Evolutionary conservation across 2,329 filamentous ascomycete genomes (phyloP).

Genomic region (Penicillium crustosum): DNA sequence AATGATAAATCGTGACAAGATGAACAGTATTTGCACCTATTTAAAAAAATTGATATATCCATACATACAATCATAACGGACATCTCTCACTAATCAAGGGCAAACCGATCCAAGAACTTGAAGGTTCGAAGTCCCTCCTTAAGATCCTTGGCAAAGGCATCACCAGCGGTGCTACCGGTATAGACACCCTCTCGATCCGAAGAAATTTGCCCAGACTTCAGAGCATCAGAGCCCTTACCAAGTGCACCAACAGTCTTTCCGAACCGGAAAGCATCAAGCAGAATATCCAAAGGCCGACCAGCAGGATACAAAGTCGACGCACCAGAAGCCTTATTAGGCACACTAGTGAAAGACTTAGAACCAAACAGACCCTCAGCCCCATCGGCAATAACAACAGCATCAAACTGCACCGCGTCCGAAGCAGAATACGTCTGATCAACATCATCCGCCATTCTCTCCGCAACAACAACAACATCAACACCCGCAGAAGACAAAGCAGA

Average conservation of each 20-base stretch:
- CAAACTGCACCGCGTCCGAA: slow-evolving; percentile 54
- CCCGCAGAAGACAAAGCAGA: slow-evolving; percentile 42
- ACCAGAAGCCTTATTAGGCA: slow-evolving; percentile 29
- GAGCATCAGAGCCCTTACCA: slow-evolving; percentile 46
- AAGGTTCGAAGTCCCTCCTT: slow-evolving; percentile 62
- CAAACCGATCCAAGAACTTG: slow-evolving; percentile 65
- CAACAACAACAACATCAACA: slow-evolving; percentile 61
- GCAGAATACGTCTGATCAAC: slow-evolving; percentile 65
- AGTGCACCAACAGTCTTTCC: slow-evolving; percentile 68
- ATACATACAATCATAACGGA: neutral
- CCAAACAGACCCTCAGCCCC: slow-evolving; percentile 57
- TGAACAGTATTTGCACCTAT: neutral
- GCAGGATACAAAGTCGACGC: slow-evolving; percentile 63
- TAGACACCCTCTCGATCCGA: slow-evolving; percentile 39
- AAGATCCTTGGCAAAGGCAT: slow-evolving; percentile 48
- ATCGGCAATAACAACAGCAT: slow-evolving; percentile 57
- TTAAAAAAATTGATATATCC: slow-evolving; percentile 1
- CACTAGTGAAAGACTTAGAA: slow-evolving; percentile 18
- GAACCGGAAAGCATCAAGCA: slow-evolving; percentile 64
- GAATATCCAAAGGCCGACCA: slow-evolving; percentile 63
- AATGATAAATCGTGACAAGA: neutral
- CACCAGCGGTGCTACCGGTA: slow-evolving; percentile 32
- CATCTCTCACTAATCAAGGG: slow-evolving; percentile 33
- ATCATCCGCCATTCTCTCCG: slow-evolving; percentile 55
- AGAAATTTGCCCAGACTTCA: slow-evolving; percentile 49